A percentile compares a stretch with the other conserved stretches of the same genome.
phyloP scores from a whole-genome alignment of 2,329 filamentous ascomycete species.

The Podosphaera xanthii region DNA sequence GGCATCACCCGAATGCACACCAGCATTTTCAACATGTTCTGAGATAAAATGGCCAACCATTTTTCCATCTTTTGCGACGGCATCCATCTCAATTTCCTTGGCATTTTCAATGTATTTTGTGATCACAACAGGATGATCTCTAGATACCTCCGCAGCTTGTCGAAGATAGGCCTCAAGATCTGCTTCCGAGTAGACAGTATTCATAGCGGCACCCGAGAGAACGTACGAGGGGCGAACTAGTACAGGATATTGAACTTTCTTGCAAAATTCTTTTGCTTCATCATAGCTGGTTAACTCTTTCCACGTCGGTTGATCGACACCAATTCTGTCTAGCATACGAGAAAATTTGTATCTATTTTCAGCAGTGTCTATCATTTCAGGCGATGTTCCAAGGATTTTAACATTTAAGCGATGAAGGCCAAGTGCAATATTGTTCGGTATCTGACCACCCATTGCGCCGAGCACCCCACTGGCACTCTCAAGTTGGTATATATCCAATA shows the following conservation, averaged over 20 bases:
- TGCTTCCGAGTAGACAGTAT: slow-evolving; percentile 91
- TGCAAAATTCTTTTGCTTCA: slow-evolving; percentile 71
- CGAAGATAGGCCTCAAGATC: slow-evolving; percentile 74
- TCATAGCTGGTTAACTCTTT: slow-evolving; percentile 92
- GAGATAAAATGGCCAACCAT: slow-evolving; percentile 94
- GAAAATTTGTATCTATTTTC: slow-evolving; percentile 99
- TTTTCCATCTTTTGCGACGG: slow-evolving; percentile 71
- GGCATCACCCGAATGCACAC: slow-evolving; percentile 94
- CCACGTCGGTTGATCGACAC: slow-evolving; percentile 91
- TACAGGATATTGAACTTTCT: slow-evolving; percentile 77
- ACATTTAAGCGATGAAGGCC: slow-evolving; percentile 73
- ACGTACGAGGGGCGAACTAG: slow-evolving; percentile 92
- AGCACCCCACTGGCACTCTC: slow-evolving; percentile 69
- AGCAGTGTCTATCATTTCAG: slow-evolving; percentile 95
- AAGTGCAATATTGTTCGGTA: slow-evolving; percentile 90
- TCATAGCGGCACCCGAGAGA: slow-evolving; percentile 93
- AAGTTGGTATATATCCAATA: slow-evolving; percentile 81
- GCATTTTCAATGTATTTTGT: slow-evolving; percentile 99
- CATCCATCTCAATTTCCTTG: slow-evolving; percentile 99
- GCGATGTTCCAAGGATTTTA: slow-evolving; percentile 83
- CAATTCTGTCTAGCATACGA: slow-evolving; percentile 86
- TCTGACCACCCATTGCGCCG: slow-evolving; percentile 91
- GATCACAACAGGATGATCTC: slow-evolving; percentile 91
- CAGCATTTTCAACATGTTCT: slow-evolving; percentile 95
- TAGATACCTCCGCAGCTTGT: slow-evolving; percentile 80